Evolutionary conservation across 176 grass and related monocot species (phyloP).

Genomic region (Ananas comosus): DNA sequence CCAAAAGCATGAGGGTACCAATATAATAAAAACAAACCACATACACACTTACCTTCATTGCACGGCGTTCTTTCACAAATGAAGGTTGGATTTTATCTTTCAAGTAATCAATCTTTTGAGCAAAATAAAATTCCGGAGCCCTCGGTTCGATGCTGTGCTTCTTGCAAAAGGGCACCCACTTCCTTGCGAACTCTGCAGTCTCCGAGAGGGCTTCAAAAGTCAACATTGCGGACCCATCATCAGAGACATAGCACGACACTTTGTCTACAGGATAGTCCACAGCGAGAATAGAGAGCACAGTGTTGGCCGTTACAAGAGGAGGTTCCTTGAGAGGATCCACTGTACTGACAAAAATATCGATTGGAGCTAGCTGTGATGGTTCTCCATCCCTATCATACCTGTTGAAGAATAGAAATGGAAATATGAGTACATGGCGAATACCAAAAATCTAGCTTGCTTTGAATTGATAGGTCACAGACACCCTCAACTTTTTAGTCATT

Average conservation of each 20-base stretch:
- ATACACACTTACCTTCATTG: slow-evolving; percentile 66
- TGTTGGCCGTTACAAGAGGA: slow-evolving; percentile 79
- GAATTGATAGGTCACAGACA: too few species aligned
- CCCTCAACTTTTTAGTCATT: too few species aligned
- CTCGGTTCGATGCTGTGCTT: slow-evolving; percentile 81
- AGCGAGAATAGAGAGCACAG: slow-evolving; percentile 76
- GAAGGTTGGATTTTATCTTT: slow-evolving; percentile 90
- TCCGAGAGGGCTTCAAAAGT: slow-evolving; percentile 83
- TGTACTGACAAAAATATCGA: slow-evolving; percentile 92
- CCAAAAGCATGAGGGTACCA: slow-evolving; percentile 8
- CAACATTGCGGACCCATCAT: slow-evolving; percentile 91
- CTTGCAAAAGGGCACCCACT: slow-evolving; percentile 96
- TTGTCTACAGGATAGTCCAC: slow-evolving; percentile 94
- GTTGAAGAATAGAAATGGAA: slow-evolving; percentile 16
- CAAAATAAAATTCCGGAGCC: slow-evolving; percentile 96
- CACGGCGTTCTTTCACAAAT: slow-evolving; percentile 86
- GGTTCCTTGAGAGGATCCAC: slow-evolving; percentile 90
- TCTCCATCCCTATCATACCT: slow-evolving; percentile 94
- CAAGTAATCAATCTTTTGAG: slow-evolving; percentile 93
- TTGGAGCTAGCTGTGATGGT: slow-evolving; percentile 65
- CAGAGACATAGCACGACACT: slow-evolving; percentile 96
- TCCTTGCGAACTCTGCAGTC: slow-evolving; percentile 83
- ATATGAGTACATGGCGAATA: neutral
- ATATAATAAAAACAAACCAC: slow-evolving; percentile 4
- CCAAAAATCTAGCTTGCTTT: neutral